Percentiles rank a stretch among this genome's conserved stretches.
phyloP scores from a whole-genome alignment of 2,329 filamentous ascomycete species.

The Pseudovirgaria hyperparasitica region DNA sequence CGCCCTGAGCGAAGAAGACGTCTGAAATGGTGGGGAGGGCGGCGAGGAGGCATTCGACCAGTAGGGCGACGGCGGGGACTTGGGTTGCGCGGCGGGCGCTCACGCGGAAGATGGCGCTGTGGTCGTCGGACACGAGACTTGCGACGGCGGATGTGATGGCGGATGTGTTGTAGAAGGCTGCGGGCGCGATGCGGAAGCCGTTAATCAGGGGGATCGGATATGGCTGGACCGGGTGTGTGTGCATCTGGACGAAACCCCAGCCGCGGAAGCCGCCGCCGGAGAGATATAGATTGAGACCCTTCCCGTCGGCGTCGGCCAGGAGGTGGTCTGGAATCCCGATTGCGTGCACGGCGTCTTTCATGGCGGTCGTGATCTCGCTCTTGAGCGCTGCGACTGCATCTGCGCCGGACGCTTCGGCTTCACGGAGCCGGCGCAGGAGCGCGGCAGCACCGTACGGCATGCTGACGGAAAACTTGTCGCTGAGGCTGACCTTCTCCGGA shows the following conservation, averaged over 20 bases:
- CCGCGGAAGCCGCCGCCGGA: constrained; percentile 84
- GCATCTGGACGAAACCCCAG: constrained; percentile 83
- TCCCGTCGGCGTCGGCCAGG: constrained; percentile 26
- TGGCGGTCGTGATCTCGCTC: constrained; percentile 42
- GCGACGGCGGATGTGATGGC: constrained; percentile 29
- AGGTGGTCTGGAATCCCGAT: constrained; percentile 45
- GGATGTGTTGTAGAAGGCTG: constrained; percentile 46
- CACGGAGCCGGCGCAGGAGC: constrained; percentile 41
- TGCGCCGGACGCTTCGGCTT: constrained; percentile 23
- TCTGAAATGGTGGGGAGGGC: constrained; percentile 55
- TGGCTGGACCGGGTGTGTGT: constrained; percentile 55
- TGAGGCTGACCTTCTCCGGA: constrained; percentile 19
- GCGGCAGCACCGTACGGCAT: constrained; percentile 61
- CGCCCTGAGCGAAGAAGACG: constrained; percentile 77
- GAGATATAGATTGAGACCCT: constrained; percentile 49
- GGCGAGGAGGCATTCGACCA: constrained; percentile 62
- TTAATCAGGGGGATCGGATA: constrained; percentile 80
- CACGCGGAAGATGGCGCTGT: constrained; percentile 49
- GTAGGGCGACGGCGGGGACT: constrained; percentile 69
- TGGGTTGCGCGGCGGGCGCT: constrained; percentile 68
- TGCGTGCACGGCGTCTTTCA: constrained; percentile 46
- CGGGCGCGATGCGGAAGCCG: constrained; percentile 54
- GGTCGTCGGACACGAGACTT: constrained; percentile 19
- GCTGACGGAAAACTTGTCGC: constrained; percentile 42
- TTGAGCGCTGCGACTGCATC: constrained; percentile 29